A percentile compares a stretch with the other conserved stretches of the same genome.
Conservation (phyloP, 2,329 filamentous ascomycete genomes). For the Colletotrichum sp. region DNA sequence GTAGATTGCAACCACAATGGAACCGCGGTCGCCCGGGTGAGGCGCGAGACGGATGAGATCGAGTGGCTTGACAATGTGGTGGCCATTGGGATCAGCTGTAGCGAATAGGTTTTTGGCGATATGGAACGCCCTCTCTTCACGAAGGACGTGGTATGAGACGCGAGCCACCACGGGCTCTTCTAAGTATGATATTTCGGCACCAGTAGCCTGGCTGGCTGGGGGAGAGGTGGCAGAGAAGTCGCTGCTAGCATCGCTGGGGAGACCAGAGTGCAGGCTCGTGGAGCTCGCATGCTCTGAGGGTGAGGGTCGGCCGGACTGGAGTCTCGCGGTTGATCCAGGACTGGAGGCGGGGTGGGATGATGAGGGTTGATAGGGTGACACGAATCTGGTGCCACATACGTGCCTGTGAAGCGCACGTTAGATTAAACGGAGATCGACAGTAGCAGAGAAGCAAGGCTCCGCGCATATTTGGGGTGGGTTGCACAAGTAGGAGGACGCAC, state of each 20-base stretch:
- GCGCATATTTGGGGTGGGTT: neutral
- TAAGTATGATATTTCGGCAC: conserved; percentile 56
- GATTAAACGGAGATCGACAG: neutral
- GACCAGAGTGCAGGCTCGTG: conserved; percentile 31
- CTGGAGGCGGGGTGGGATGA: conserved; percentile 45
- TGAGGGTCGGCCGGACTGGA: conserved; percentile 48
- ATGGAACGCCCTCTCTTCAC: conserved; percentile 87
- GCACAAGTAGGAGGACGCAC: conserved; percentile 44
- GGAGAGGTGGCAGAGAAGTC: conserved; percentile 42
- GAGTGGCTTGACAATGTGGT: conserved; percentile 81
- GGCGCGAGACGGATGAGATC: conserved; percentile 77
- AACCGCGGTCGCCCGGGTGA: conserved; percentile 69
- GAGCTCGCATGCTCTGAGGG: conserved; percentile 44
- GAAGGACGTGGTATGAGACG: conserved; percentile 80
- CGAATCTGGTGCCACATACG: conserved; percentile 67
- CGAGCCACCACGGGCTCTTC: conserved; percentile 78
- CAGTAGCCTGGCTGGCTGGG: conserved; percentile 34
- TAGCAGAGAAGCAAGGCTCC: neutral
- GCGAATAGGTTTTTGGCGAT: conserved; percentile 76
- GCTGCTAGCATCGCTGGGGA: conserved; percentile 42
- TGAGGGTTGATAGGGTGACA: conserved; percentile 53
- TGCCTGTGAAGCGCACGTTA: conserved; percentile 53
- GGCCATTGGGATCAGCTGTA: conserved; percentile 73
- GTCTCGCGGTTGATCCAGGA: conserved; percentile 46
- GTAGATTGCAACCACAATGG: conserved; percentile 82